phyloP scores from a whole-genome alignment of 345 rosid genomes.

The Angophora floribunda region DNA sequence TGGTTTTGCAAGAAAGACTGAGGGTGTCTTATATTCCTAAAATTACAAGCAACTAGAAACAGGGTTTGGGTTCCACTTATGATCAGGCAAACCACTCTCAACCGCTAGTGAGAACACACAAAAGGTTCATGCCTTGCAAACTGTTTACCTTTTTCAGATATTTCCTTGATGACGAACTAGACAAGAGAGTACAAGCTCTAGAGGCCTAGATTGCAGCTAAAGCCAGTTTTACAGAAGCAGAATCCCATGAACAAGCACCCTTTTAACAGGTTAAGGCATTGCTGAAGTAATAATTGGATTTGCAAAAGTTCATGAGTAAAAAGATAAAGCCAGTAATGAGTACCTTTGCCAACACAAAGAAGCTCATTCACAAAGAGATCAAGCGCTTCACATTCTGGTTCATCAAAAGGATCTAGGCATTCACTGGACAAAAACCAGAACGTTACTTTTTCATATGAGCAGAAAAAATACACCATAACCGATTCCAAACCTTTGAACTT shows the following conservation, averaged over 20 bases:
- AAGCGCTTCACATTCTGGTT: conserved; percentile 74
- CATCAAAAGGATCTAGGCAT: conserved; percentile 81
- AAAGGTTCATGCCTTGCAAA: background rate
- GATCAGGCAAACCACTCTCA: background rate
- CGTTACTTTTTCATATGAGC: background rate
- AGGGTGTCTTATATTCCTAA: background rate
- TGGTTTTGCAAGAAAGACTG: background rate
- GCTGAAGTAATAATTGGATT: background rate
- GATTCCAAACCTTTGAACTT: background rate
- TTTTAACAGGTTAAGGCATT: background rate
- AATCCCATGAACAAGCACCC: background rate
- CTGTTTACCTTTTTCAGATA: background rate
- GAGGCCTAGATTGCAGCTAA: background rate
- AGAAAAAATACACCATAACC: background rate
- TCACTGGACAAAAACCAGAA: conserved; percentile 26
- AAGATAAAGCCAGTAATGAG: background rate
- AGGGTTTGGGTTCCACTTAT: background rate
- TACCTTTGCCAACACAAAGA: conserved; percentile 79
- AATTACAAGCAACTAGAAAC: background rate
- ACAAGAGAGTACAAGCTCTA: background rate
- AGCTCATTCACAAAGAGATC: conserved; percentile 77
- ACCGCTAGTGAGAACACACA: background rate
- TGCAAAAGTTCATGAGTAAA: background rate
- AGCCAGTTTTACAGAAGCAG: background rate
- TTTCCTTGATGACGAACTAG: background rate